phyloP scores from a whole-genome alignment of 1,139 yeast species.

The Scheffersomyces segobiensis region DNA sequence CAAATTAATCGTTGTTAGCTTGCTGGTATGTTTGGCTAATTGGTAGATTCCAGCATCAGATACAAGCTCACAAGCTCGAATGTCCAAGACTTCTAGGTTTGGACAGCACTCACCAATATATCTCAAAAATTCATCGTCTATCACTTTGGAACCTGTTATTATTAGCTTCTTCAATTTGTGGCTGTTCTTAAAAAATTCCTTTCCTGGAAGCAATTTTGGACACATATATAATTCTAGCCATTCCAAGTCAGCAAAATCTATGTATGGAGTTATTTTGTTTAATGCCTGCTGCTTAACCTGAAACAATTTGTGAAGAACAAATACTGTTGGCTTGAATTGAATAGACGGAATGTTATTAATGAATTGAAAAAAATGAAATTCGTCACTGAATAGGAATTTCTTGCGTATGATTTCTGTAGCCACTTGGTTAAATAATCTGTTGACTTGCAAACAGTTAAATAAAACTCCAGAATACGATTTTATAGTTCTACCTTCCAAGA shows the following conservation, averaged over 20 bases:
- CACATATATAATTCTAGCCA: conserved; percentile 86
- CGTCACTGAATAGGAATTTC: conserved; percentile 56
- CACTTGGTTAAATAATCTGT: conserved; percentile 61
- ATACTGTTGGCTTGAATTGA: conserved; percentile 27
- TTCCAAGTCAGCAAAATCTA: conserved; percentile 50
- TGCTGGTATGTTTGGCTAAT: conserved; percentile 59
- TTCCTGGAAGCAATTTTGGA: conserved; percentile 64
- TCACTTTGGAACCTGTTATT: conserved; percentile 71
- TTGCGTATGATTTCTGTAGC: conserved; percentile 56
- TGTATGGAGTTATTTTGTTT: conserved; percentile 18
- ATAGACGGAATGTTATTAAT: conserved; percentile 12
- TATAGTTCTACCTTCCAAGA: conserved; percentile 10
- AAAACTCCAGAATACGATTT: conserved; percentile 18
- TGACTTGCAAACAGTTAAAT: conserved; percentile 66
- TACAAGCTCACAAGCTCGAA: conserved; percentile 81
- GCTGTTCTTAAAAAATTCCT: conserved; percentile 37
- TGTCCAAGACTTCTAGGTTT: conserved; percentile 62
- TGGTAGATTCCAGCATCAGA: conserved; percentile 74
- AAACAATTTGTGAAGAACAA: conserved; percentile 40
- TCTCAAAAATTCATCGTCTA: conserved; percentile 61
- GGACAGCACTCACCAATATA: conserved; percentile 58
- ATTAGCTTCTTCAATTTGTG: conserved; percentile 54
- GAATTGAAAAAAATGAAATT: conserved; percentile 48
- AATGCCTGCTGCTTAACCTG: conserved; percentile 30
- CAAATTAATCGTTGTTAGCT: conserved; percentile 61